These are phyloP conservation scores for Dovyalis caffra DNA, from an alignment of 345 rosid species.

Conservation along the genomic window DNA sequence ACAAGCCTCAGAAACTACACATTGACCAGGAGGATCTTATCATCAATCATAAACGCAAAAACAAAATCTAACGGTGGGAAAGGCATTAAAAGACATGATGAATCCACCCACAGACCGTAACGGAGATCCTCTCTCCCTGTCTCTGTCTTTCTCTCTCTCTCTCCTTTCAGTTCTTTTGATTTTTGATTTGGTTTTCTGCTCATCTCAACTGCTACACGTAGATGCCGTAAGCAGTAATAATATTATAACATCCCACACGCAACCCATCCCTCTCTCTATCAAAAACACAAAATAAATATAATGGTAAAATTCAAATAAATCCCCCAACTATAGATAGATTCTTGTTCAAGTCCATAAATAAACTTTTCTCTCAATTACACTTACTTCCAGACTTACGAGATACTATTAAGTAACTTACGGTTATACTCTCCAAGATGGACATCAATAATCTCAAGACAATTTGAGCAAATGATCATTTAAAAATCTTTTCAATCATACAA, in stretches of 20 bases:
- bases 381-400: too few species aligned
- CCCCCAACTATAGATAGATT: background rate
- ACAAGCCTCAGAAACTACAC: background rate
- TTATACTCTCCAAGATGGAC: too few species aligned
- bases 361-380: background rate
- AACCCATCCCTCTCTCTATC: constrained; percentile 25
- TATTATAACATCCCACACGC: constrained; percentile 47
- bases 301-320: background rate
- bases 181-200: too few species aligned
- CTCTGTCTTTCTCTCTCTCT: background rate
- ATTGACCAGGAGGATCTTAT: background rate
- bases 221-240: constrained; percentile 48
- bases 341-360: background rate
- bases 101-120: background rate
- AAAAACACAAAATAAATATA: background rate
- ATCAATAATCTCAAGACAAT: too few species aligned
- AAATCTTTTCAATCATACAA: too few species aligned
- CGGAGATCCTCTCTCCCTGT: background rate
- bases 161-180: too few species aligned
- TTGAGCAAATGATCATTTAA: too few species aligned
- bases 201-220: constrained; percentile 51
- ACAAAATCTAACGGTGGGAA: background rate
- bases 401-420: too few species aligned
- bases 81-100: background rate
- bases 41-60: background rate